A percentile compares a stretch with the other conserved stretches of the same genome.
Evolutionary conservation across 257 asterid species (phyloP).

Genomic region (Nicotiana otophora): DNA sequence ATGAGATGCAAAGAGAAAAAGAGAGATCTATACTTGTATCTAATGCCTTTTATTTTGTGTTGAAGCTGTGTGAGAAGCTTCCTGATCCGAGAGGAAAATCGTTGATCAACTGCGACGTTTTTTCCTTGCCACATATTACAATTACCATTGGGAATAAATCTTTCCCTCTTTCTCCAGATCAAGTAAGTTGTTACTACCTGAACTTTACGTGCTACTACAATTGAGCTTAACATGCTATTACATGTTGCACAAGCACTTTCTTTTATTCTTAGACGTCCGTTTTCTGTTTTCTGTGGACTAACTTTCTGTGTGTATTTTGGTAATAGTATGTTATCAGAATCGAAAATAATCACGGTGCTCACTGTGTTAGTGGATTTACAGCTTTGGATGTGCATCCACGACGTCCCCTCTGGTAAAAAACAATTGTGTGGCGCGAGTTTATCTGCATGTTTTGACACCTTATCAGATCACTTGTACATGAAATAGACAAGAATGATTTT

Average conservation of each 20-base stretch:
- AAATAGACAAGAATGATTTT: background rate
- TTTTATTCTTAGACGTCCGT: background rate
- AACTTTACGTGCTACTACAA: too few species aligned
- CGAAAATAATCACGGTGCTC: slow-evolving; percentile 14
- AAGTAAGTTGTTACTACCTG: slow-evolving; percentile 6
- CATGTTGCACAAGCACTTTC: too few species aligned
- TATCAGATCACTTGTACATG: background rate
- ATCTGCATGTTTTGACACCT: background rate
- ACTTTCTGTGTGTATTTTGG: background rate
- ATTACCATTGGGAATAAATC: slow-evolving; percentile 25
- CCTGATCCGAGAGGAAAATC: slow-evolving; percentile 26
- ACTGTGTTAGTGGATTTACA: slow-evolving; percentile 27
- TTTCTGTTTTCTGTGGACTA: background rate
- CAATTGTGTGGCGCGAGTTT: background rate
- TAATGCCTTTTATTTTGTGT: background rate
- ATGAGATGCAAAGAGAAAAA: too few species aligned
- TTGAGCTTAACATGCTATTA: too few species aligned
- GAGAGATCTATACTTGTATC: background rate
- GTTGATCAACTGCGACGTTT: slow-evolving; percentile 18
- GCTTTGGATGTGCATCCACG: slow-evolving; percentile 28
- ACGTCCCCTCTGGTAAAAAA: slow-evolving; percentile 25
- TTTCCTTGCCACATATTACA: slow-evolving; percentile 24
- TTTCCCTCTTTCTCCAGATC: slow-evolving; percentile 27
- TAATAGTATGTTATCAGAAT: slow-evolving; percentile 23
- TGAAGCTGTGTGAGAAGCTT: slow-evolving; percentile 28